phyloP scores from a whole-genome alignment of 768 basidiomycete species.

The Pleurotus eryngii region DNA sequence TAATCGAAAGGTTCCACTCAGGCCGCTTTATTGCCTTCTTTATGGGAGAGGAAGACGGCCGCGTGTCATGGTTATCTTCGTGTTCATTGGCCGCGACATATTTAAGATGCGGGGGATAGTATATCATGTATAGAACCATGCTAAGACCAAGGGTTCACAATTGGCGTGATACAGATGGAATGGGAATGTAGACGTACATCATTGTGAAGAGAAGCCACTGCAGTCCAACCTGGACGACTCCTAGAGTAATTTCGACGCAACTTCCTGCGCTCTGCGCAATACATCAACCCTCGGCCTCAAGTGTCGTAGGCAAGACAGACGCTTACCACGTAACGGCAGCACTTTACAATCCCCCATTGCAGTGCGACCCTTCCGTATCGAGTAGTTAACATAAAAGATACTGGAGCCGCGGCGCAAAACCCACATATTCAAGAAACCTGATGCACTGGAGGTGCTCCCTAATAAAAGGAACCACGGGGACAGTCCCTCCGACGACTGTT shows the following conservation, averaged over 20 bases:
- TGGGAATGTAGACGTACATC: slow-evolving; percentile 52
- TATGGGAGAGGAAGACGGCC: slow-evolving; percentile 31
- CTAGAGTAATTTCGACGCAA: slow-evolving; percentile 80
- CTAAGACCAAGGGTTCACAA: slow-evolving; percentile 37
- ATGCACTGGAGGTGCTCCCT: slow-evolving; percentile 80
- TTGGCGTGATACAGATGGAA: background rate
- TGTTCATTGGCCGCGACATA: slow-evolving; percentile 36
- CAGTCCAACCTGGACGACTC: slow-evolving; percentile 74
- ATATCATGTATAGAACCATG: slow-evolving; percentile 85
- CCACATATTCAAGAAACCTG: slow-evolving; percentile 83
- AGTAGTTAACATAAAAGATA: no score
- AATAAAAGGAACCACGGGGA: slow-evolving; percentile 90
- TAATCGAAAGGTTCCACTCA: slow-evolving; percentile 77
- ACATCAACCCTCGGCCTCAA: background rate
- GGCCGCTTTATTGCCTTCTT: slow-evolving; percentile 48
- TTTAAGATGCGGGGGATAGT: slow-evolving; percentile 86
- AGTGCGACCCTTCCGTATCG: slow-evolving; percentile 60
- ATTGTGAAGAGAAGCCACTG: slow-evolving; percentile 85
- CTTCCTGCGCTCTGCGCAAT: slow-evolving; percentile 52
- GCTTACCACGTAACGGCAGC: slow-evolving; percentile 75
- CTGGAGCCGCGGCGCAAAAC: slow-evolving; percentile 12
- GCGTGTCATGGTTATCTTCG: slow-evolving; percentile 36
- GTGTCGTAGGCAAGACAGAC: slow-evolving; percentile 6
- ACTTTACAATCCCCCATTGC: slow-evolving; percentile 79
- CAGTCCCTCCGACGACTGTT: slow-evolving; percentile 82